A percentile compares a stretch with the other conserved stretches of the same genome.
Evolutionary conservation across 495 filamentous ascomycete species (phyloP).

Genomic region (Hypoxylon fuscum): DNA sequence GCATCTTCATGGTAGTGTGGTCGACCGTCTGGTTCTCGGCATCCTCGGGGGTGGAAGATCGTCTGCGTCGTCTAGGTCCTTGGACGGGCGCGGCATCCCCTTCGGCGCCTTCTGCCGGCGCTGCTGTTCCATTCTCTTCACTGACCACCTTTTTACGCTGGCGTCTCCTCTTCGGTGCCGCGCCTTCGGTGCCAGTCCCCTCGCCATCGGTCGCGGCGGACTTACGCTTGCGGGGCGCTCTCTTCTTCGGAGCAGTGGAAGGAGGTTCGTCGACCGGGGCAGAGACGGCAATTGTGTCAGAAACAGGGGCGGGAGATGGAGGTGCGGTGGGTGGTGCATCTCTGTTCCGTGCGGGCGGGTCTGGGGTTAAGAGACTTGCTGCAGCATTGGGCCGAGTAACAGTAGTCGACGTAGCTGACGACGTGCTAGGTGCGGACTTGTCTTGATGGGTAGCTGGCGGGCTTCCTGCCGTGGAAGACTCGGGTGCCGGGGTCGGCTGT

Average conservation of each 20-base stretch:
- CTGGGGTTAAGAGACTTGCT: constrained; percentile 6
- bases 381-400: not conserved
- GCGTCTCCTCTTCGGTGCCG: constrained; percentile 35
- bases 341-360: constrained; percentile 14
- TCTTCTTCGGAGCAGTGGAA: constrained; percentile 36
- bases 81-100: constrained; percentile 37
- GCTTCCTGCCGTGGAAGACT: constrained; percentile 1
- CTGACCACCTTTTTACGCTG: constrained; percentile 24
- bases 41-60: constrained; percentile 73
- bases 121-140: constrained; percentile 7
- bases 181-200: constrained; percentile 21
- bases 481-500: constrained; percentile 27
- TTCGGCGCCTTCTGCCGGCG: constrained; percentile 32
- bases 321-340: constrained; percentile 24
- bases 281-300: constrained; percentile 30
- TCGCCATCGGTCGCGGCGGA: constrained; percentile 21
- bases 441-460: constrained; percentile 7
- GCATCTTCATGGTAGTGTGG: constrained; percentile 77
- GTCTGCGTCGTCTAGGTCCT: constrained; percentile 52
- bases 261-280: constrained; percentile 15
- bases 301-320: constrained; percentile 30
- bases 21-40: constrained; percentile 78
- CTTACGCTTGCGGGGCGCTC: constrained; percentile 33
- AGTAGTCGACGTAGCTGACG: not conserved
- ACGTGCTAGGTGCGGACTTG: not conserved